Percentiles rank a stretch among this genome's conserved stretches.
Evolutionary conservation across 2,329 filamentous ascomycete genomes (phyloP).

Genomic region (Apiospora pterosperma): DNA sequence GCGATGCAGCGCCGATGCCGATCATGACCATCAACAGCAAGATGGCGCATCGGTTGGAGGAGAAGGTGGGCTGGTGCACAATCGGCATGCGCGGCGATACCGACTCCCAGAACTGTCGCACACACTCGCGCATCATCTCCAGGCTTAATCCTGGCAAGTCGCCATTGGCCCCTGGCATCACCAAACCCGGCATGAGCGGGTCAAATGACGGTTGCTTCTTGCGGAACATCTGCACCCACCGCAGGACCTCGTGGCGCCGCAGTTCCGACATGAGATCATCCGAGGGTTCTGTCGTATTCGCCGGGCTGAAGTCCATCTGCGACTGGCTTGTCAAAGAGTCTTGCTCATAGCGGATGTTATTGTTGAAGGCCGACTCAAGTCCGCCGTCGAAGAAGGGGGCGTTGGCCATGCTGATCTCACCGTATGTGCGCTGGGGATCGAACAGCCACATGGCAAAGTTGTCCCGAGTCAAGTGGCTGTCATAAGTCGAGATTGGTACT

Average conservation of each 20-base stretch:
- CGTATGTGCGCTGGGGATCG: conserved; percentile 38
- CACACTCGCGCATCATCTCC: conserved; percentile 80
- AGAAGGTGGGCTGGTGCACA: conserved; percentile 84
- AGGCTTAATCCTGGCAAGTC: conserved; percentile 57
- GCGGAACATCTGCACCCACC: conserved; percentile 40
- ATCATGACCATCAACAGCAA: conserved; percentile 78
- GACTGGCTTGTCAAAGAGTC: conserved; percentile 46
- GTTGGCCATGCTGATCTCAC: conserved; percentile 39
- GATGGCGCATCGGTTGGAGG: conserved; percentile 72
- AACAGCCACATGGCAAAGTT: conserved; percentile 53
- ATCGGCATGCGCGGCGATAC: conserved; percentile 86
- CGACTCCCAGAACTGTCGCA: conserved; percentile 83
- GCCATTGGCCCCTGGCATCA: conserved; percentile 35
- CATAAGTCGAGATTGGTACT: conserved; percentile 32
- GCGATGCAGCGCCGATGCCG: conserved; percentile 76
- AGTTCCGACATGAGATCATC: conserved; percentile 43
- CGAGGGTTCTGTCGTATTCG: conserved; percentile 33
- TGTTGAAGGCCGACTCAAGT: conserved; percentile 49
- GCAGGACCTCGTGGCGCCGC: conserved; percentile 42
- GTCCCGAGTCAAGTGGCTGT: conserved; percentile 32
- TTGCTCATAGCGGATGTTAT: conserved; percentile 48
- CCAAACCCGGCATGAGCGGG: conserved; percentile 7
- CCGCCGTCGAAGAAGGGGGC: conserved; percentile 47
- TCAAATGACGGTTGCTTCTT: conserved; percentile 36
- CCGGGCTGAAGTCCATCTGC: conserved; percentile 40